Conservation (phyloP, 192 early-diverging fungal genomes). For the Coemansia sp. region DNA sequence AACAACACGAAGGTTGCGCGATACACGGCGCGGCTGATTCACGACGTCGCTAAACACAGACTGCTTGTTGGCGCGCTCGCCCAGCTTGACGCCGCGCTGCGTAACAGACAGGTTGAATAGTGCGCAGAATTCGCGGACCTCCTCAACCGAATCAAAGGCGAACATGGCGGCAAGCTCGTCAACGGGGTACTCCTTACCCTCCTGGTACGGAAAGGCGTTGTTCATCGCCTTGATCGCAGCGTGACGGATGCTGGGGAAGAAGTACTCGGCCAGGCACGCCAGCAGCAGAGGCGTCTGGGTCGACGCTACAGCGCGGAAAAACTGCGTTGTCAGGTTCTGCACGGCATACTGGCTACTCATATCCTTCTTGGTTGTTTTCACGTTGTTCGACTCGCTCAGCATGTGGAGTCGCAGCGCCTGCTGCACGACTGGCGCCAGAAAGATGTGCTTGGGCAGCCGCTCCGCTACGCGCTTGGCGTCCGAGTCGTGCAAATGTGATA, state of each 20-base stretch:
- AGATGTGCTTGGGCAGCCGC: constrained; percentile 58
- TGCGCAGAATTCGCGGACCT: constrained; percentile 46
- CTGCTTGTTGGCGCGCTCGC: constrained; percentile 31
- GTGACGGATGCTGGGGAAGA: constrained; percentile 72
- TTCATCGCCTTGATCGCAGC: constrained; percentile 75
- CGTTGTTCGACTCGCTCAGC: constrained; percentile 58
- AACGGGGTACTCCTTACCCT: constrained; percentile 49
- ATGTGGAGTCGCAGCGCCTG: constrained; percentile 67
- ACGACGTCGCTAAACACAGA: constrained; percentile 35
- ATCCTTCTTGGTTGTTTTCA: constrained; percentile 44
- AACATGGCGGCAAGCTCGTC: constrained; percentile 56
- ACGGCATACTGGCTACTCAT: constrained; percentile 57
- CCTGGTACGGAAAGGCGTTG: constrained; percentile 56
- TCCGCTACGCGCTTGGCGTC: constrained; percentile 70
- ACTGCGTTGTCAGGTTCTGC: constrained; percentile 64
- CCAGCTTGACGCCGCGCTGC: constrained; percentile 31
- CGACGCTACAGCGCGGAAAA: constrained; percentile 70
- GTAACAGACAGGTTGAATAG: constrained; percentile 28
- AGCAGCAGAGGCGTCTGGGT: constrained; percentile 66
- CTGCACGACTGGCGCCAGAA: constrained; percentile 64
- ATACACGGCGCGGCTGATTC: constrained; percentile 17
- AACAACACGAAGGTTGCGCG: constrained; percentile 35
- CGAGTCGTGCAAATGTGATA: constrained; percentile 68
- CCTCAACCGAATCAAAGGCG: constrained; percentile 61
- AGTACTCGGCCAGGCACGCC: constrained; percentile 74